These are phyloP conservation scores for Zhuliangozyma parablackwelliae DNA, from an alignment of 1,139 yeast species.

Conservation along the genomic window DNA sequence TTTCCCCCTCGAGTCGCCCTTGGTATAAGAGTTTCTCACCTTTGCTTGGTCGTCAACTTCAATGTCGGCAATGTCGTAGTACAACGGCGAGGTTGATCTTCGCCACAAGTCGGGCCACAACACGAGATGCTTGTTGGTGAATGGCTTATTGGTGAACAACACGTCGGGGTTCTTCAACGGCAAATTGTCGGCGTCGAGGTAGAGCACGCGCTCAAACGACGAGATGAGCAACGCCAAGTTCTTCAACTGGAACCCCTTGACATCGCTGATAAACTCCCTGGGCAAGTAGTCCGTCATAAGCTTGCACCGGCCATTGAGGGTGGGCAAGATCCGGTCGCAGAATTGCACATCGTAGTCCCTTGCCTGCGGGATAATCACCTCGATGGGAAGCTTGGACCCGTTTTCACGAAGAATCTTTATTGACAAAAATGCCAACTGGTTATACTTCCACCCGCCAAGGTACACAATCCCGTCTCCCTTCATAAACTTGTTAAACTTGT, in stretches of 20 bases:
- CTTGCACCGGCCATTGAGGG: slow-evolving; percentile 28
- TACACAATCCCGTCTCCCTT: slow-evolving; percentile 56
- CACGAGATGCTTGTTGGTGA: slow-evolving; percentile 22
- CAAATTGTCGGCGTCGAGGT: slow-evolving; percentile 35
- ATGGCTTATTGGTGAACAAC: slow-evolving; percentile 29
- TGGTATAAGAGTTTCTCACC: slow-evolving; percentile 24
- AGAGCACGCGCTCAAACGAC: slow-evolving; percentile 30
- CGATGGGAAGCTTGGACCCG: slow-evolving; percentile 57
- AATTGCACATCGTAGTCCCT: slow-evolving; percentile 28
- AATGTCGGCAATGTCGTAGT: slow-evolving; percentile 28
- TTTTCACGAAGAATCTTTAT: slow-evolving; percentile 49
- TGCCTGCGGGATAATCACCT: slow-evolving; percentile 36
- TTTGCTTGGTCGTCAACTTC: slow-evolving; percentile 15
- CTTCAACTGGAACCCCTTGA: slow-evolving; percentile 30
- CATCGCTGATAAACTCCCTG: slow-evolving; percentile 12
- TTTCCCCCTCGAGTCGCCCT: slow-evolving; percentile 24
- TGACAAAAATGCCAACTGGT: slow-evolving; percentile 53
- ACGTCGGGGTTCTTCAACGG: slow-evolving; percentile 31
- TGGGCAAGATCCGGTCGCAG: slow-evolving; percentile 26
- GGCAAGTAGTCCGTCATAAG: slow-evolving; percentile 32
- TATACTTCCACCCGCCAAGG: slow-evolving; percentile 58
- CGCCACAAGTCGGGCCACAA: slow-evolving; percentile 42
- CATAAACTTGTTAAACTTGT: slow-evolving; percentile 24
- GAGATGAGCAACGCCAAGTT: slow-evolving; percentile 31
- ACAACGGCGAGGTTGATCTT: slow-evolving; percentile 33